Base-by-base conservation (phyloP, 192 early-diverging fungal genomes). In the Coemansia reversa region DNA sequence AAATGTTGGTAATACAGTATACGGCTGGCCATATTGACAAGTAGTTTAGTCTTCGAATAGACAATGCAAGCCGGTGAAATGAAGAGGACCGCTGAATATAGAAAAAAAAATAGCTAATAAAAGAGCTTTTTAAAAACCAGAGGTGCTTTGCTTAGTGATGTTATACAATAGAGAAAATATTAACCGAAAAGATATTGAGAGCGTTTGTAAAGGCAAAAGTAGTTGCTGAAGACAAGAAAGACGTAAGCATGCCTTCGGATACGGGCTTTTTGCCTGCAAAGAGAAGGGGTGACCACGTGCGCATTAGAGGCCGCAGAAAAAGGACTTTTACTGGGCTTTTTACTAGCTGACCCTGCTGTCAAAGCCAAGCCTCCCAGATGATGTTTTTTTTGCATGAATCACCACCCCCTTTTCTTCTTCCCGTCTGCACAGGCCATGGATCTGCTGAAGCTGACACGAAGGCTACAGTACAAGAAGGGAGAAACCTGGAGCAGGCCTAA, bases 1-100 rank as follows among this genome's bases (percentile, higher is more conserved):
- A 33, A 54, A 27, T 39, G 64, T 12, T 60, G 68, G 47, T 60
- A 65, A 51, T 60, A 55, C 62, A 76, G 25, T 8, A 76, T 61
- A 11, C 74, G 64, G 52, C 55, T 76, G 20, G 74, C 39, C 74
- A 76, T 74, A 45, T 45, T 45, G 16, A 45, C 39, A 2, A 16
- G 39, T 45, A 39, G 35, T 12, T 12, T 45, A 45, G 39, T 45
- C 39, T 45, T 16, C 39, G 39, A 45, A 16, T 45, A 45, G 39
- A 45, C 9, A 45, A 45, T 45, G 39, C 39, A 45, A 45, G 39
- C 39, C 12, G 39, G 12, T 45, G 39, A 45, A 45, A 45, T 11
- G 27, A 27, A 27, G 27, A 27, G 16, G 39, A 1, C 14, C 39
- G 39, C 39, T 16, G 9, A 45, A 45, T 45, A 45, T 45, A 11